Percentiles rank a stretch among this genome's conserved stretches.
phyloP scores from a whole-genome alignment of 2,329 filamentous ascomycete genomes.

The Xylariaceae sp. region DNA sequence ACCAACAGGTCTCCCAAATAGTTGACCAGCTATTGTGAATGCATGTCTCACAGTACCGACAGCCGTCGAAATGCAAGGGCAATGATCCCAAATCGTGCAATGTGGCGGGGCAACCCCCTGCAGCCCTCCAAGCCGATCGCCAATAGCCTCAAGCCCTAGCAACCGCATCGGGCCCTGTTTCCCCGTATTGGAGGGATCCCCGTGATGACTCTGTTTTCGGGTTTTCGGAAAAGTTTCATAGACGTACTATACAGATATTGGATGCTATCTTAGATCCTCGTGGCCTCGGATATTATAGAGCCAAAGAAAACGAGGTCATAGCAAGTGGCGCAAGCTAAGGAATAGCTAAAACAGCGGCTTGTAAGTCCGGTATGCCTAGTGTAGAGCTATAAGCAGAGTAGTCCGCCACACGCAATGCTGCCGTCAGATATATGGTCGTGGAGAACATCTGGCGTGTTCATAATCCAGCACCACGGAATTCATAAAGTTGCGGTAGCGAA shows the following conservation, averaged over 20 bases:
- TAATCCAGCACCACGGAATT: background rate
- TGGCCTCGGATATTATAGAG: too few species aligned
- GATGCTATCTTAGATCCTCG: background rate
- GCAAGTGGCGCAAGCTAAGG: background rate
- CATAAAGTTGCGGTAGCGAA: conserved; percentile 1
- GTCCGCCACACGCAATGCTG: background rate
- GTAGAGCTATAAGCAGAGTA: too few species aligned
- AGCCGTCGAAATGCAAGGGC: background rate
- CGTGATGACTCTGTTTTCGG: background rate
- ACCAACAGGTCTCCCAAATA: background rate
- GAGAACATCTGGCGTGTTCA: too few species aligned
- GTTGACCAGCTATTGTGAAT: background rate
- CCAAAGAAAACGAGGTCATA: background rate
- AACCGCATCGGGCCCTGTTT: background rate
- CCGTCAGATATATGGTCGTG: too few species aligned
- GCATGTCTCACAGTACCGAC: background rate
- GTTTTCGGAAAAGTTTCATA: background rate
- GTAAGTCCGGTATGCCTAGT: too few species aligned
- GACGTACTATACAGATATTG: background rate
- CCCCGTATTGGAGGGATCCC: background rate
- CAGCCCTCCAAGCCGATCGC: background rate
- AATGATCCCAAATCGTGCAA: background rate
- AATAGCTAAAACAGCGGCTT: too few species aligned
- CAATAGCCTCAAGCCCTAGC: background rate
- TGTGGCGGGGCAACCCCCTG: background rate